Conservation (phyloP, 768 basidiomycete species). For the Russula compacta region DNA sequence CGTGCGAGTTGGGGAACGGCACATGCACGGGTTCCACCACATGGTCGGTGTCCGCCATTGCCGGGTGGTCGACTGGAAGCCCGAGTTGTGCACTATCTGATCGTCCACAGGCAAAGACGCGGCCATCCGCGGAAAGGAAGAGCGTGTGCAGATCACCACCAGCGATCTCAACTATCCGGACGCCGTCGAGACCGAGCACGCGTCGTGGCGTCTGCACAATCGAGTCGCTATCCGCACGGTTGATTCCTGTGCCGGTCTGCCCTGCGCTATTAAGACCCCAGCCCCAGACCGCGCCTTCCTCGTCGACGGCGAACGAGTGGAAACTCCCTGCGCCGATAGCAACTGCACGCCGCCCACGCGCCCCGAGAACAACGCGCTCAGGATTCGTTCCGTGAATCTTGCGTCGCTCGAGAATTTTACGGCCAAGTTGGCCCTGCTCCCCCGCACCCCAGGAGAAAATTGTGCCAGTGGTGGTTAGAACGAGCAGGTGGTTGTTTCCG, state of each 20-base stretch:
- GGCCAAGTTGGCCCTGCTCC: slow-evolving; percentile 85
- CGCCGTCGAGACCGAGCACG: slow-evolving; percentile 54
- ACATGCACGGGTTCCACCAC: slow-evolving; percentile 58
- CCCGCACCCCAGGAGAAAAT: slow-evolving; percentile 89
- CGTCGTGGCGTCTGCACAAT: slow-evolving; percentile 56
- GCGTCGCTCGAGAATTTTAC: slow-evolving; percentile 79
- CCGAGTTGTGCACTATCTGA: slow-evolving; percentile 82
- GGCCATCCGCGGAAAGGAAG: slow-evolving; percentile 77
- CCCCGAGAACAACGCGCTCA: slow-evolving; percentile 73
- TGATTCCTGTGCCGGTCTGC: slow-evolving; percentile 55
- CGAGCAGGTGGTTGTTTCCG: slow-evolving; percentile 84
- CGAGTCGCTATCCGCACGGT: slow-evolving; percentile 38
- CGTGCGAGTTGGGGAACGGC: slow-evolving; percentile 43
- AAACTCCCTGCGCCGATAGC: slow-evolving; percentile 72
- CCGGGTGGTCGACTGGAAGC: slow-evolving; percentile 58
- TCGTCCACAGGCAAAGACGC: slow-evolving; percentile 81
- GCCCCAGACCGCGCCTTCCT: slow-evolving; percentile 75
- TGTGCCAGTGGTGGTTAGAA: slow-evolving; percentile 79
- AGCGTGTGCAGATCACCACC: slow-evolving; percentile 87
- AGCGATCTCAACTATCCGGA: slow-evolving; percentile 54
- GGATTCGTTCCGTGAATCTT: slow-evolving; percentile 86
- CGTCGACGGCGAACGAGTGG: slow-evolving; percentile 87
- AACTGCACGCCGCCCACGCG: slow-evolving; percentile 53
- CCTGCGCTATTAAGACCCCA: slow-evolving; percentile 96
- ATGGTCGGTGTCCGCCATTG: slow-evolving; percentile 48